These are phyloP conservation scores for Gossypium bickii DNA, from an alignment of 345 rosid genomes.

Conservation along the genomic window DNA sequence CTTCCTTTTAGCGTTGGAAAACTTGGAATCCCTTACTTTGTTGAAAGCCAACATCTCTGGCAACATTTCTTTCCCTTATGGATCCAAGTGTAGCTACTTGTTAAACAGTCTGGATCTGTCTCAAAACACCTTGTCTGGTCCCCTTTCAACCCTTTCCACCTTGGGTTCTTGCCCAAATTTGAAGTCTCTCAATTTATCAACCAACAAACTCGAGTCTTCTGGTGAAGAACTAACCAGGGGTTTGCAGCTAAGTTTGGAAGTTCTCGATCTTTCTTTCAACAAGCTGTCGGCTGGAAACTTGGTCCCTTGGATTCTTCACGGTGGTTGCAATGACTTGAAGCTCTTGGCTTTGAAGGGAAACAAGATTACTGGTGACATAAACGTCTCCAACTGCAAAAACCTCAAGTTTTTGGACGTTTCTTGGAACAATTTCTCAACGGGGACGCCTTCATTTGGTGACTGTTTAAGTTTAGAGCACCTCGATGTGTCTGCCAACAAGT, in stretches of 20 bases:
- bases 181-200: constrained; percentile 54
- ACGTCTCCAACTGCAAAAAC: constrained; percentile 54
- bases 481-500: constrained; percentile 69
- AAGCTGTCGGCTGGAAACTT: constrained; percentile 45
- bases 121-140: constrained; percentile 57
- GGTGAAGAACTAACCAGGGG: constrained; percentile 38
- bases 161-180: constrained; percentile 52
- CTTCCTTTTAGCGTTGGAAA: constrained; percentile 45
- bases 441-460: constrained; percentile 54
- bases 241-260: constrained; percentile 50
- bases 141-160: constrained; percentile 42
- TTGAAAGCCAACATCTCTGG: constrained; percentile 56
- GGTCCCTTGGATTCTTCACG: constrained; percentile 46
- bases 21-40: constrained; percentile 53
- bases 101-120: constrained; percentile 73
- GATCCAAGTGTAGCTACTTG: constrained; percentile 60
- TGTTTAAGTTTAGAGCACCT: constrained; percentile 64
- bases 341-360: constrained; percentile 54
- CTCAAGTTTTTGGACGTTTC: constrained; percentile 68
- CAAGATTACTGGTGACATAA: constrained; percentile 56
- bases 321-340: constrained; percentile 57
- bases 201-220: constrained; percentile 44
- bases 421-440: constrained; percentile 57
- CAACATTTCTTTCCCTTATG: constrained; percentile 43
- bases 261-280: constrained; percentile 73